Base-by-base conservation (phyloP, 225 moss, liverwort and hornwort genomes). In the Neckera pumila region DNA sequence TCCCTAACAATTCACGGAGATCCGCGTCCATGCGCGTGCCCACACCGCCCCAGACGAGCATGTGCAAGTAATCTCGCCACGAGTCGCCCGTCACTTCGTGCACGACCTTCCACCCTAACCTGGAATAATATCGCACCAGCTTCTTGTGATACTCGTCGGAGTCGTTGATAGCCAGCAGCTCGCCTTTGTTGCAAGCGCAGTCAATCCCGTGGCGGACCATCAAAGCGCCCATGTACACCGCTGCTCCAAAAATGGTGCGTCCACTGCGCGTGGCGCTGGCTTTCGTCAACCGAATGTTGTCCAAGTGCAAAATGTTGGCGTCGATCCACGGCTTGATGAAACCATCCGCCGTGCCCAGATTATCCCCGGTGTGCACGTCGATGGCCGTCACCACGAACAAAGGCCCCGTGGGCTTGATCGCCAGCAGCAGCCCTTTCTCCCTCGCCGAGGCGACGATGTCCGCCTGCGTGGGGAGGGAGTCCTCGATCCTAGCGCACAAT, bases 1-100 rank as follows among this genome's bases (percentile, higher is more conserved):
- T 96, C 78, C 90, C 94, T 17, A 99, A 90, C 90, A 99, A 86
- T 70, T 94, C 93, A 33, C 93, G 90, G 22, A 94, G 94, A 76
- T 95, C 92, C 18, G 95, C 96, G 88, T 99, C 96, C 99, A 99
- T 97, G 49, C 97, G 93, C 31, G 97, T 96, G 33, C 99, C 99
- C n/a, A 97, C 91, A 18, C 97, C 99, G 76, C 99, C 99, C 99
- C 99, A 97, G 3, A 96, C 94, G 79, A 96, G 90, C 91, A 96
- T 96, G 84, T 99, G 95, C 63, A 87, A 2, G 42, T 74, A 65
- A 87, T 96, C 95, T 71, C 87, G 86, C 94, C 90, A 92, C 28
- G 92, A 90, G 14, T 92, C 93, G 18, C 94, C 97, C 70, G 86
- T 93, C 86, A 96, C 94, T 71, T 96, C 96, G 80, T 93, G 90